Evolutionary conservation across 192 early-diverging fungal genomes (phyloP).

Genomic region (Dissophora ornata): DNA sequence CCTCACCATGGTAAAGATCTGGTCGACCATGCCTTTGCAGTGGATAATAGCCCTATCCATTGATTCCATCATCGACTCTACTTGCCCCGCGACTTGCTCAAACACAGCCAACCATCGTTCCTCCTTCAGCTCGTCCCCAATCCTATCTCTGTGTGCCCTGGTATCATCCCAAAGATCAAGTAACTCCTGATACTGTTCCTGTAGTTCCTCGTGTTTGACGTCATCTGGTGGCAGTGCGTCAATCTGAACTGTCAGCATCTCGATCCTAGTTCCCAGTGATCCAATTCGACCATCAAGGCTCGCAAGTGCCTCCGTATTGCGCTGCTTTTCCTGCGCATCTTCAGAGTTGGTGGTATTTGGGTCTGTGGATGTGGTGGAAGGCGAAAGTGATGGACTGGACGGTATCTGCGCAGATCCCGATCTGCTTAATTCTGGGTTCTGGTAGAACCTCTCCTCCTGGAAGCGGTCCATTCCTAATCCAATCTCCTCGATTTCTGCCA

Average conservation of each 20-base stretch:
- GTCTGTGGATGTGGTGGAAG: not conserved
- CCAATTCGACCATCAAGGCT: conserved; percentile 60
- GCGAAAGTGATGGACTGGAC: conserved; percentile 7
- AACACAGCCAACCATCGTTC: conserved; percentile 66
- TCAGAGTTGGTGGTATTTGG: not conserved
- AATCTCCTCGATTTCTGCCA: conserved; percentile 33
- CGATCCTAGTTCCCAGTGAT: conserved; percentile 54
- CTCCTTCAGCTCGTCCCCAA: conserved; percentile 64
- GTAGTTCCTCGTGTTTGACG: conserved; percentile 3
- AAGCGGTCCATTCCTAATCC: conserved; percentile 17
- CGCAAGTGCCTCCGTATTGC: conserved; percentile 27
- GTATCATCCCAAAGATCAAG: conserved; percentile 58
- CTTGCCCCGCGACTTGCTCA: conserved; percentile 63
- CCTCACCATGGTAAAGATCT: conserved; percentile 45
- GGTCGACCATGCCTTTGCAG: conserved; percentile 56
- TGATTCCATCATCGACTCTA: conserved; percentile 66
- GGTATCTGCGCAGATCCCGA: not conserved
- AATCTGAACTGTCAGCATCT: conserved; percentile 28
- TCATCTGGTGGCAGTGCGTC: conserved; percentile 1
- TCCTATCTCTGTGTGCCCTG: conserved; percentile 57
- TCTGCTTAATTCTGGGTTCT: not conserved
- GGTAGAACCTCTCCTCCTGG: conserved; percentile 9
- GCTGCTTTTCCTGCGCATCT: conserved; percentile 4
- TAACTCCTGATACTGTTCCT: conserved; percentile 27
- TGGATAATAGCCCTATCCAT: conserved; percentile 63